These are phyloP conservation scores for Penicillium crystallinum DNA, from an alignment of 495 filamentous ascomycete genomes.

Conservation along the genomic window DNA sequence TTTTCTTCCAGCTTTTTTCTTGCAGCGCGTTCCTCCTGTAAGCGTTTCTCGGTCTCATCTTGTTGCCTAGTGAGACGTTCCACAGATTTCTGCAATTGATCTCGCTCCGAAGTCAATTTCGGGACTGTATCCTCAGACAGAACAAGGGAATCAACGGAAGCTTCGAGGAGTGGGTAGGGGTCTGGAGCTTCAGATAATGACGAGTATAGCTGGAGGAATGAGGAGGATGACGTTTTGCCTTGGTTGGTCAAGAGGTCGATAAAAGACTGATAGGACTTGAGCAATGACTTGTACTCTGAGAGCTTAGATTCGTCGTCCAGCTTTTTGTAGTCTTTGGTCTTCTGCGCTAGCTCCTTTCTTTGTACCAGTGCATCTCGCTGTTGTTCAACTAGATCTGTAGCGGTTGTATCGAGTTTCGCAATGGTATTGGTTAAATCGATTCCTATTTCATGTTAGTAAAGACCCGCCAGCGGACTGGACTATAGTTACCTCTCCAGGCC, in stretches of 20 bases:
- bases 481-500: conserved; percentile 79
- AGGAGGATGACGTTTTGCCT: conserved; percentile 82
- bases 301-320: conserved; percentile 88
- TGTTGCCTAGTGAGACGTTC: conserved; percentile 82
- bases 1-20: conserved; percentile 70
- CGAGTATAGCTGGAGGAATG: conserved; percentile 89
- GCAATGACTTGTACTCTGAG: conserved; percentile 75
- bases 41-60: conserved; percentile 71
- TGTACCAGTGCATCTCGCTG: conserved; percentile 91
- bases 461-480: conserved; percentile 3
- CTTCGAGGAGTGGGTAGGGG: conserved; percentile 93
- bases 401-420: conserved; percentile 82
- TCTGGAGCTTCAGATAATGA: conserved; percentile 92
- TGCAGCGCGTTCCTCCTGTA: conserved; percentile 67
- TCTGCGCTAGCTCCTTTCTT: conserved; percentile 93
- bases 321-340: conserved; percentile 97
- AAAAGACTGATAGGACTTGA: conserved; percentile 96
- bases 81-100: conserved; percentile 75
- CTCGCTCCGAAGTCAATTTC: conserved; percentile 78
- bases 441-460: conserved; percentile 45
- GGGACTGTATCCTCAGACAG: conserved; percentile 86
- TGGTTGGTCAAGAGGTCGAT: conserved; percentile 95
- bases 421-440: conserved; percentile 85
- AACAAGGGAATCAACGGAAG: conserved; percentile 88
- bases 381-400: conserved; percentile 85